phyloP scores from a whole-genome alignment of 2,329 filamentous ascomycete genomes.

The Pseudogymnoascus sp. region DNA sequence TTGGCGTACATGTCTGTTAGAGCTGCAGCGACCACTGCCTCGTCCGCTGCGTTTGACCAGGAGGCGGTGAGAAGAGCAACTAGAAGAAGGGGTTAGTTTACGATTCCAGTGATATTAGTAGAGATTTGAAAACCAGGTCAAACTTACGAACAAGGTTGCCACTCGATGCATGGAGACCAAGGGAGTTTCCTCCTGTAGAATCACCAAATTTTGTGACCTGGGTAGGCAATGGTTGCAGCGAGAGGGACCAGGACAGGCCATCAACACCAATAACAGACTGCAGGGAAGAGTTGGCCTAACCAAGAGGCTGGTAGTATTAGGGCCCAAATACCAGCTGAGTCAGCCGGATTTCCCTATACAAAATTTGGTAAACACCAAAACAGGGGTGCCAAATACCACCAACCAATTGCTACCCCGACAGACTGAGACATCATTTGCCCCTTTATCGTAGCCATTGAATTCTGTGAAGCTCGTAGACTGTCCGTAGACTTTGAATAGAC shows the following conservation, averaged over 20 bases:
- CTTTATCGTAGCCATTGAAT: too few relatives aligned
- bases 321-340: too few relatives aligned
- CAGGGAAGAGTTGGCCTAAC: background rate
- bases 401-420: too few relatives aligned
- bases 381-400: too few relatives aligned
- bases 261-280: background rate
- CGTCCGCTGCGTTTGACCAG: background rate
- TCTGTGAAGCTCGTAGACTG: background rate
- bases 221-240: conserved; percentile 2
- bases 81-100: background rate
- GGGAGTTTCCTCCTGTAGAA: conserved; percentile 7
- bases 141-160: conserved; percentile 1
- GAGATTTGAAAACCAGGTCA: background rate
- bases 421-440: too few relatives aligned
- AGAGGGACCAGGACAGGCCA: background rate
- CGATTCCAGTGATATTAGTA: background rate
- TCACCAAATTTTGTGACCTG: background rate
- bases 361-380: too few relatives aligned
- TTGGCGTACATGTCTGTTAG: conserved; percentile 4
- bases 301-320: too few relatives aligned
- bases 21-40: background rate
- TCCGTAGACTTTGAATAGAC: background rate
- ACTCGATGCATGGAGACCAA: conserved; percentile 9
- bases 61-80: background rate
- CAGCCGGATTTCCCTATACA: too few relatives aligned